phyloP scores from a whole-genome alignment of 2,329 filamentous ascomycete species.

The Beauveria sp. region DNA sequence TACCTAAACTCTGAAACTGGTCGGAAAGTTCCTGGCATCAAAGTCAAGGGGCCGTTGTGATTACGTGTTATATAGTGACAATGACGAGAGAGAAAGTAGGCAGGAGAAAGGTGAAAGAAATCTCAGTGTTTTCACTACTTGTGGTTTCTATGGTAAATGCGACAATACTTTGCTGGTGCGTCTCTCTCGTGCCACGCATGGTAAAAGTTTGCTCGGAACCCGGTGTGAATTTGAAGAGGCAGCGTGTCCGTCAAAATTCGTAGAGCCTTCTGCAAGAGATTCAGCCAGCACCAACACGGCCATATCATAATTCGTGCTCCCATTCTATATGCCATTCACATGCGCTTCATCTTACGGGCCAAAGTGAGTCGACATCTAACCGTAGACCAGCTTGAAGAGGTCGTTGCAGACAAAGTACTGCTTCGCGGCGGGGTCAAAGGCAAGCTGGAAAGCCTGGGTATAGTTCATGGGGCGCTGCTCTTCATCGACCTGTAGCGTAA shows the following conservation, averaged over 20 bases:
- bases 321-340: slow-evolving; percentile 4
- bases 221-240: not conserved
- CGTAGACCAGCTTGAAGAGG: slow-evolving; percentile 84
- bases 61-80: no score
- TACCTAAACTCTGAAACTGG: no score
- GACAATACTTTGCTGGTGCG: no score
- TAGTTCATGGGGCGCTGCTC: slow-evolving; percentile 84
- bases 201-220: not conserved
- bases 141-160: no score
- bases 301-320: not conserved
- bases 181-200: not conserved
- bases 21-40: no score
- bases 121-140: no score
- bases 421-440: slow-evolving; percentile 51
- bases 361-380: slow-evolving; percentile 25
- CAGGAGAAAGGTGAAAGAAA: no score
- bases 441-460: slow-evolving; percentile 80
- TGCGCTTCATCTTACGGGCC: not conserved
- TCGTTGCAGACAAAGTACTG: slow-evolving; percentile 90
- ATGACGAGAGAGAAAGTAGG: no score
- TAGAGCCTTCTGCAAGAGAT: not conserved
- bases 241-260: not conserved
- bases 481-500: slow-evolving; percentile 64
- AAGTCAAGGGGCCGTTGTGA: no score
- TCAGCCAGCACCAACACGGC: not conserved